These are phyloP conservation scores for Comarum palustre DNA, from an alignment of 306 rosid species.

Conservation along the genomic window DNA sequence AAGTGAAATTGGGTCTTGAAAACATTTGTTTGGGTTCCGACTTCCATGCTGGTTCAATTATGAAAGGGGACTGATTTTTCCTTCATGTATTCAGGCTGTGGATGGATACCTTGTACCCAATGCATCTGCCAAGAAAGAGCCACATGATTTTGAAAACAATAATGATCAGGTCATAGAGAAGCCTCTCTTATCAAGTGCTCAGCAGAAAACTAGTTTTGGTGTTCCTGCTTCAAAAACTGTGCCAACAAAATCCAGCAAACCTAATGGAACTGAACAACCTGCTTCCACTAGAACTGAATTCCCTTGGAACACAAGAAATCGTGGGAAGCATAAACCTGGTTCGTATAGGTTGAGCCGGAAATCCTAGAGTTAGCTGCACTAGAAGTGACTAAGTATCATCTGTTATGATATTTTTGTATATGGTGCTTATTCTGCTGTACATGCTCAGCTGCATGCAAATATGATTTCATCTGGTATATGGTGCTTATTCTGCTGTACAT, in stretches of 20 bases:
- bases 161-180: slow-evolving; percentile 36
- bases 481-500: too few relatives aligned
- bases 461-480: slow-evolving; percentile 33
- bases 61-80: slow-evolving; percentile 7
- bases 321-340: slow-evolving; percentile 39
- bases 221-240: slow-evolving; percentile 35
- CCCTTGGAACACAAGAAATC: slow-evolving; percentile 43
- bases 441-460: slow-evolving; percentile 20
- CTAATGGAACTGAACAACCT: slow-evolving; percentile 22
- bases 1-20: slow-evolving; percentile 9
- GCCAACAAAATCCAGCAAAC: slow-evolving; percentile 26
- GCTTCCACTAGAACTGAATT: slow-evolving; percentile 32
- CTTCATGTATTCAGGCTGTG: slow-evolving; percentile 36
- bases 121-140: slow-evolving; percentile 41
- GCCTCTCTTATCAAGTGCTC: slow-evolving; percentile 36
- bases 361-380: slow-evolving; percentile 7
- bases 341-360: slow-evolving; percentile 26
- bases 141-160: slow-evolving; percentile 34
- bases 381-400: background rate
- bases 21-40: background rate
- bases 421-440: slow-evolving; percentile 26
- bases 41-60: background rate
- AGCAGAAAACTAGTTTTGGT: slow-evolving; percentile 27
- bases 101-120: slow-evolving; percentile 33
- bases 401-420: slow-evolving; percentile 26